These are phyloP conservation scores for Kluyveromyces wickerhamii DNA, from an alignment of 805 yeast species.

Conservation along the genomic window DNA sequence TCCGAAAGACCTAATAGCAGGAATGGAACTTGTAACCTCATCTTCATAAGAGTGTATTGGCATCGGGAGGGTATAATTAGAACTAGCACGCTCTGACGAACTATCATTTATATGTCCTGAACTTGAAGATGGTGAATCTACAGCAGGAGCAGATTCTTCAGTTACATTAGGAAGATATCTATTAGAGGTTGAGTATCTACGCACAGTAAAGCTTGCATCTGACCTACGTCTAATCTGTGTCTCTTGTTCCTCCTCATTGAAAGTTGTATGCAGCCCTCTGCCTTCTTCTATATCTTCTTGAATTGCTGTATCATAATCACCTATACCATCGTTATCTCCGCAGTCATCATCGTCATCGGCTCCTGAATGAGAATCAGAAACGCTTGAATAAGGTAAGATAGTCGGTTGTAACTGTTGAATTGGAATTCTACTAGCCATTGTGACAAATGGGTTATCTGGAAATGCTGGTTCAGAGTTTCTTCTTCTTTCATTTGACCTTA, in stretches of 20 bases:
- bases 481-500: constrained; percentile 2
- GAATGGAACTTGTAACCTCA: background rate
- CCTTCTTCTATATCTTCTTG: too few species aligned
- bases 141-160: constrained; percentile 8
- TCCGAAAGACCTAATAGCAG: constrained; percentile 1
- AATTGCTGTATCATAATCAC: background rate
- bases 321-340: background rate
- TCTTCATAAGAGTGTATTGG: background rate
- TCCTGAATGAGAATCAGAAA: constrained; percentile 2
- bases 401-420: constrained; percentile 23
- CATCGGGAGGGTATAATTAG: too few species aligned
- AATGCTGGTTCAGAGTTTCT: constrained; percentile 19
- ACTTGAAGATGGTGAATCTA: constrained; percentile 8
- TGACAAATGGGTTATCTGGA: constrained; percentile 20
- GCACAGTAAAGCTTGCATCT: constrained; percentile 13
- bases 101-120: constrained; percentile 2
- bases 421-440: constrained; percentile 25
- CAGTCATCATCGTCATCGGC: background rate
- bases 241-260: too few species aligned
- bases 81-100: too few species aligned
- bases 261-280: too few species aligned
- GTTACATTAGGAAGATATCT: background rate
- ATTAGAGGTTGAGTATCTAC: constrained; percentile 24
- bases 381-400: constrained; percentile 25
- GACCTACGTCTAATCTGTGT: background rate